Percentiles rank a stretch among this genome's conserved stretches.
phyloP scores from a whole-genome alignment of 73 alveolate genomes.

The Stentor roeselii region DNA sequence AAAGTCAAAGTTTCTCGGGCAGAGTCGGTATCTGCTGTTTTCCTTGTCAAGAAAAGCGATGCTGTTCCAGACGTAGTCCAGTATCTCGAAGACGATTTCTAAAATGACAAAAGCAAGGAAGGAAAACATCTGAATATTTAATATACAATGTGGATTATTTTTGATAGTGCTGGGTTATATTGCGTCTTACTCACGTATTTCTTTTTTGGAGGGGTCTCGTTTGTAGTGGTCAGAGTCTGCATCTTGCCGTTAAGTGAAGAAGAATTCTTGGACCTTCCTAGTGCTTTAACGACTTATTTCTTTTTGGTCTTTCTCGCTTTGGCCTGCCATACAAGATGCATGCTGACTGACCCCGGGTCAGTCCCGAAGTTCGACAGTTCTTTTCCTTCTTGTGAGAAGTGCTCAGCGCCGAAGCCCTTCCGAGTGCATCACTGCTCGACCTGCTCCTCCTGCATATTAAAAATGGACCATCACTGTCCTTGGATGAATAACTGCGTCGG shows the following conservation, averaged over 20 bases:
- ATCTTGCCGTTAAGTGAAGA: background rate
- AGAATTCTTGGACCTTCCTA: background rate
- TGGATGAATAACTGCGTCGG: slow-evolving; percentile 84
- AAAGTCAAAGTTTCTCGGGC: background rate
- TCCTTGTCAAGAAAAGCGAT: background rate
- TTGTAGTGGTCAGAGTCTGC: background rate
- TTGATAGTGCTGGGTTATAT: background rate
- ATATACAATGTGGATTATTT: background rate
- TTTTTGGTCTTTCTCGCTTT: background rate
- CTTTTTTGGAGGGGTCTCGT: background rate
- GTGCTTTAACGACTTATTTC: background rate
- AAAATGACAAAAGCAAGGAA: background rate
- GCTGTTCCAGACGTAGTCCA: background rate
- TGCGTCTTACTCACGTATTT: background rate
- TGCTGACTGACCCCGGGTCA: slow-evolving; percentile 32
- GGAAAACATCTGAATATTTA: background rate
- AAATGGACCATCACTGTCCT: slow-evolving; percentile 89
- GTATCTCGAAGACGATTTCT: background rate
- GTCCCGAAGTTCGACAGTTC: background rate
- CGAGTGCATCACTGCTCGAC: slow-evolving; percentile 78
- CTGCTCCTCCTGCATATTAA: slow-evolving; percentile 56
- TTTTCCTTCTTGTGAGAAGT: slow-evolving; percentile 43
- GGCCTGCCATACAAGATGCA: slow-evolving; percentile 2
- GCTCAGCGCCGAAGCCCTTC: slow-evolving; percentile 75
- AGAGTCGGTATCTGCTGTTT: background rate